Conservation (phyloP, 1,284 basidiomycete genomes). For the Ganoderma leucocontextum region DNA sequence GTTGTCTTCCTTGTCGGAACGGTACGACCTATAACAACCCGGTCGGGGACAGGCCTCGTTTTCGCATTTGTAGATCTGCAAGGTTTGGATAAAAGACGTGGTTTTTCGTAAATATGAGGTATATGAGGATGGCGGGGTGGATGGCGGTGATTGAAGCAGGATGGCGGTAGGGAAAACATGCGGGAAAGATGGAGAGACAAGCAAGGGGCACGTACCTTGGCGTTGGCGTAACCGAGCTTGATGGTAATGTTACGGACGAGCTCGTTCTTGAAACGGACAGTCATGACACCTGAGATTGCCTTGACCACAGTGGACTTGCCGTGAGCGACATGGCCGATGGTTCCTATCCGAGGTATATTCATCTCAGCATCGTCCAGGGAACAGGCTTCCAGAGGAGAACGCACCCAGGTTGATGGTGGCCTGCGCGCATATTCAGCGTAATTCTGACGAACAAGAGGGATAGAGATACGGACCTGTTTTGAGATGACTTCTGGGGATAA, state of each 20-base stretch:
- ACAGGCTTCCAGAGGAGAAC: slow-evolving; percentile 28
- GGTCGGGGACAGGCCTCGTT: slow-evolving; percentile 93
- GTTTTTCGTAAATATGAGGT: neutral
- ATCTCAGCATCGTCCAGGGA: slow-evolving; percentile 26
- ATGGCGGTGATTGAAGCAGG: neutral
- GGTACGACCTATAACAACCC: slow-evolving; percentile 94
- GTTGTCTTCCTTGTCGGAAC: slow-evolving; percentile 92
- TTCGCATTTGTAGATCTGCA: slow-evolving; percentile 97
- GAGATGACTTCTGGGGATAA: slow-evolving; percentile 96
- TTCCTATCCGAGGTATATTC: slow-evolving; percentile 59
- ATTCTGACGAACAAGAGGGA: neutral
- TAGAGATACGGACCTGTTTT: slow-evolving; percentile 80
- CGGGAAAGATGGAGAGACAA: neutral
- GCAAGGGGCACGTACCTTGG: slow-evolving; percentile 71
- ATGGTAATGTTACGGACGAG: slow-evolving; percentile 98
- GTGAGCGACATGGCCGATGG: slow-evolving; percentile 97
- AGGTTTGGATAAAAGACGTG: slow-evolving; percentile 3
- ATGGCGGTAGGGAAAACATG: neutral
- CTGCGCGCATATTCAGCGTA: slow-evolving; percentile 46
- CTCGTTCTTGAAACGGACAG: slow-evolving; percentile 99
- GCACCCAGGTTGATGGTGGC: slow-evolving; percentile 88
- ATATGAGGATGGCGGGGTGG: neutral
- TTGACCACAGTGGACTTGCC: slow-evolving; percentile 99
- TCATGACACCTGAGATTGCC: slow-evolving; percentile 99
- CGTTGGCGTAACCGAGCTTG: slow-evolving; percentile 98